Evolutionary conservation across 1,284 basidiomycete species (phyloP), one percentile per base, ranked within the genome.

Genomic region (Microstroma glucosiphilum): DNA sequence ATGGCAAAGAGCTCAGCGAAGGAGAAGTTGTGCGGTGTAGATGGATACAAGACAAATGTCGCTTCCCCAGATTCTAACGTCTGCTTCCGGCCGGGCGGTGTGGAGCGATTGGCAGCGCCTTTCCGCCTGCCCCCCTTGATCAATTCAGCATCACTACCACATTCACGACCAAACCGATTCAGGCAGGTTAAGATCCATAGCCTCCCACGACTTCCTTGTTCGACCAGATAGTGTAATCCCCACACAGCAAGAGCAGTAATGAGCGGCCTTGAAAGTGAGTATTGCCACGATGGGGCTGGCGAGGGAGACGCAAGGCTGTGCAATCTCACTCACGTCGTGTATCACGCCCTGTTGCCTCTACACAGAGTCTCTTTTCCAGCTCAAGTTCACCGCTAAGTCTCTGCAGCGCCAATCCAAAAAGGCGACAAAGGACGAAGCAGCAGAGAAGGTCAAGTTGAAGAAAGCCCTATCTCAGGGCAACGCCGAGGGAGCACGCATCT

Each of bases 401-500:
- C 69, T 79, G n/a, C 74, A 79, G 59, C 64, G 77, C 26, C 77
- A 78, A 51, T 71, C 77, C 2, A 67, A 70, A 41, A 79, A 79
- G 57, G 77, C 77, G 1, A 69, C 61, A 58, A 77, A 77, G 57
- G 77, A 79, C 57, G 77, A 79, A 58, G 68, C 64, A 8, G 61
- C 65, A 2, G 77, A 79, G 59, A 76, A 79, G 61, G 73, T 72
- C 13, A 79, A 79, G 62, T 64, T 79, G 19, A 79, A 79, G 58
- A 79, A 79, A 62, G 96, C 96, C 6, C 84, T 98, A 7, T 89
- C 91, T 76, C 93, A 98, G 82, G 92, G 92, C 58, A 98, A 99
- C 82, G 90, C 86, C 57, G 96, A 99, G 67, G 92, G 94, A 54
- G 96, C 96, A n/a, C 86, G 91, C 63, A 98, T 99, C 83, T 98